A percentile compares a stretch with the other conserved stretches of the same genome.
Evolutionary conservation across 495 filamentous ascomycete genomes (phyloP).

Genomic region (Penicillium bialowiezense): DNA sequence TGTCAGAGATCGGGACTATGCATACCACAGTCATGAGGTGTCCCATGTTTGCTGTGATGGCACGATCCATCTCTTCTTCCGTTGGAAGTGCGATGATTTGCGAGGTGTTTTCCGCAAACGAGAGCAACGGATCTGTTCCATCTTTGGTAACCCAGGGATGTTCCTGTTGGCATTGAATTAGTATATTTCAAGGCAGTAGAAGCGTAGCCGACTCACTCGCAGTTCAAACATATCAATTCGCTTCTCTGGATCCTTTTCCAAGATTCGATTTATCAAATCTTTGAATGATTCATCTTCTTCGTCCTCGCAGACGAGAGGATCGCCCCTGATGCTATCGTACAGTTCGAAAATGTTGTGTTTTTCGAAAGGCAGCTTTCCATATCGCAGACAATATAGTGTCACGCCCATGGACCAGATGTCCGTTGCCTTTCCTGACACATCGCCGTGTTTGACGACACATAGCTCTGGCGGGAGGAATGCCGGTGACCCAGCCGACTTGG

Average conservation of each 20-base stretch:
- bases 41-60: slow-evolving; percentile 84
- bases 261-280: slow-evolving; percentile 63
- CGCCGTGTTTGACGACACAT: slow-evolving; percentile 83
- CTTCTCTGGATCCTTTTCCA: slow-evolving; percentile 75
- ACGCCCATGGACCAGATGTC: slow-evolving; percentile 99
- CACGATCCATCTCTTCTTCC: slow-evolving; percentile 81
- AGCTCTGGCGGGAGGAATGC: slow-evolving; percentile 94
- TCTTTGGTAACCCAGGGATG: slow-evolving; percentile 92
- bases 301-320: slow-evolving; percentile 46
- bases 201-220: slow-evolving; percentile 56
- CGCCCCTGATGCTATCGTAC: slow-evolving; percentile 80
- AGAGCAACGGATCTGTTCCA: slow-evolving; percentile 76
- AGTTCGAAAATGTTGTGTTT: slow-evolving; percentile 75
- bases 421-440: slow-evolving; percentile 82
- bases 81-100: slow-evolving; percentile 77
- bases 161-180: slow-evolving; percentile 49
- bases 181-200: not conserved
- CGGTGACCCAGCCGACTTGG: slow-evolving; percentile 91
- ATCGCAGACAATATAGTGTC: slow-evolving; percentile 87
- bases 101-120: slow-evolving; percentile 82
- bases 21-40: slow-evolving; percentile 82
- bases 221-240: slow-evolving; percentile 79
- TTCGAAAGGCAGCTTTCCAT: slow-evolving; percentile 83
- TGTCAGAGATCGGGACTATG: not conserved
- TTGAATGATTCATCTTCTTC: slow-evolving; percentile 56